A percentile compares a stretch with the other conserved stretches of the same genome.
These are phyloP conservation scores for Paraglomus brasilianum DNA, from an alignment of 192 early-diverging fungal genomes.

Conservation along the genomic window DNA sequence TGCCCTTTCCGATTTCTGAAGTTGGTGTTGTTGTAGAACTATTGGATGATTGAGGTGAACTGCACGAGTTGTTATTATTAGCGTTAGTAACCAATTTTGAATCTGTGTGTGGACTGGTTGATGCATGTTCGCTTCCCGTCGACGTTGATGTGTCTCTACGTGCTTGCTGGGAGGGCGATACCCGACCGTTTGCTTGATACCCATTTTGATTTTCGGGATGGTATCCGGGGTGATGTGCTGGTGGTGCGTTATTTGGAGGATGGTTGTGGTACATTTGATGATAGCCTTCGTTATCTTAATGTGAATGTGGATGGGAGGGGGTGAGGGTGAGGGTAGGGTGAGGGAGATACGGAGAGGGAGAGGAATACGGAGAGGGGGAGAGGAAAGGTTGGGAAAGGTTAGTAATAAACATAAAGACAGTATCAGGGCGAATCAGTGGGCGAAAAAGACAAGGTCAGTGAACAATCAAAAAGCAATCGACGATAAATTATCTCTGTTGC, in stretches of 20 bases:
- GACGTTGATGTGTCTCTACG: not conserved
- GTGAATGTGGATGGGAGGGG: slow-evolving; percentile 25
- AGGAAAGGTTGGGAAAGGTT: not conserved
- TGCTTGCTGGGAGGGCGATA: not conserved
- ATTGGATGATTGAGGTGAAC: not conserved
- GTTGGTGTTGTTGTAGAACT: slow-evolving; percentile 28
- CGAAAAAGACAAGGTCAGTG: too few relatives aligned
- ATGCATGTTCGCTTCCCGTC: not conserved
- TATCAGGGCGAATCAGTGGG: too few relatives aligned
- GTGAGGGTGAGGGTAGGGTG: slow-evolving; percentile 27
- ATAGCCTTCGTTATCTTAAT: slow-evolving; percentile 26
- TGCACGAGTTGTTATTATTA: not conserved
- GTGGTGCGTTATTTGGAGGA: slow-evolving; percentile 5
- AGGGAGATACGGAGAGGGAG: slow-evolving; percentile 25
- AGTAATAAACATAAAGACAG: too few relatives aligned
- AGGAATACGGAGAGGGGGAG: not conserved
- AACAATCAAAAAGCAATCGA: too few relatives aligned
- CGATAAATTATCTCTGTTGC: too few relatives aligned
- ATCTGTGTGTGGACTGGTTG: not conserved
- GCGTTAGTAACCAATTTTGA: not conserved
- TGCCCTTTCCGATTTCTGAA: slow-evolving; percentile 31
- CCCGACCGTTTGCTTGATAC: slow-evolving; percentile 8
- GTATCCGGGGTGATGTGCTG: slow-evolving; percentile 17
- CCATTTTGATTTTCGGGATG: slow-evolving; percentile 23
- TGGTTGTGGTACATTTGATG: slow-evolving; percentile 13